A percentile compares a stretch with the other conserved stretches of the same genome.
Conservation (phyloP, 2,329 filamentous ascomycete genomes). For the Curvularia sp. region DNA sequence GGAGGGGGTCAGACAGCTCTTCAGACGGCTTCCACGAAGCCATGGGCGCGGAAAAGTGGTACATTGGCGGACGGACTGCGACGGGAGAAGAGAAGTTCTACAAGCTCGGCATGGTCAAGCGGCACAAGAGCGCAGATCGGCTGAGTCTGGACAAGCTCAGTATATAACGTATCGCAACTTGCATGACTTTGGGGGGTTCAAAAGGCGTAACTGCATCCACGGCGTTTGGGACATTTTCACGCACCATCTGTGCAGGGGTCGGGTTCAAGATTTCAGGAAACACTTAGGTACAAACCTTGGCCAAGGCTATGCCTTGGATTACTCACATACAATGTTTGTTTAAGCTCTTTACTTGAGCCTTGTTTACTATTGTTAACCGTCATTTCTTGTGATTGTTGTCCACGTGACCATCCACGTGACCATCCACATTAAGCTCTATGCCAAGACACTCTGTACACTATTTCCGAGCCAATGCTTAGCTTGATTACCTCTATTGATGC, state of each 20-base stretch:
- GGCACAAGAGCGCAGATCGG: slow-evolving; percentile 75
- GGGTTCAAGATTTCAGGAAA: slow-evolving; percentile 22
- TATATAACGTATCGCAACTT: slow-evolving; percentile 59
- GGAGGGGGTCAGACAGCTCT: slow-evolving; percentile 76
- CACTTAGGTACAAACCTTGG: slow-evolving; percentile 10
- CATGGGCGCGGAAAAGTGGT: slow-evolving; percentile 78
- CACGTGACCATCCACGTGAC: slow-evolving; percentile 19
- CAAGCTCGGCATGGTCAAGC: slow-evolving; percentile 76
- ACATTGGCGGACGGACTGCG: slow-evolving; percentile 78
- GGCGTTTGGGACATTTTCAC: slow-evolving; percentile 35
- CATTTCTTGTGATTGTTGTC: neutral
- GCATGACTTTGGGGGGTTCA: slow-evolving; percentile 3
- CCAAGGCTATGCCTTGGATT: slow-evolving; percentile 6
- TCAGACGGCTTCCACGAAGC: slow-evolving; percentile 79
- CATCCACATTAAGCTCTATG: neutral
- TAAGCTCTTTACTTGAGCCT: slow-evolving; percentile 18
- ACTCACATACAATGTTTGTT: slow-evolving; percentile 16
- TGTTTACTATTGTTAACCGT: neutral
- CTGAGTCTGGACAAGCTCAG: slow-evolving; percentile 78
- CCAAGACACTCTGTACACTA: slow-evolving; percentile 15
- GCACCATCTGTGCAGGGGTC: slow-evolving; percentile 18
- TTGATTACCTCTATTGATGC: neutral
- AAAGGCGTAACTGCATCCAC: slow-evolving; percentile 34
- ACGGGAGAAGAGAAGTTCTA: slow-evolving; percentile 82
- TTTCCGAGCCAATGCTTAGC: slow-evolving; percentile 13